A percentile compares a stretch with the other conserved stretches of the same genome.
phyloP scores from a whole-genome alignment of 108 stramenopile species.

The Schizochytrium sp. region DNA sequence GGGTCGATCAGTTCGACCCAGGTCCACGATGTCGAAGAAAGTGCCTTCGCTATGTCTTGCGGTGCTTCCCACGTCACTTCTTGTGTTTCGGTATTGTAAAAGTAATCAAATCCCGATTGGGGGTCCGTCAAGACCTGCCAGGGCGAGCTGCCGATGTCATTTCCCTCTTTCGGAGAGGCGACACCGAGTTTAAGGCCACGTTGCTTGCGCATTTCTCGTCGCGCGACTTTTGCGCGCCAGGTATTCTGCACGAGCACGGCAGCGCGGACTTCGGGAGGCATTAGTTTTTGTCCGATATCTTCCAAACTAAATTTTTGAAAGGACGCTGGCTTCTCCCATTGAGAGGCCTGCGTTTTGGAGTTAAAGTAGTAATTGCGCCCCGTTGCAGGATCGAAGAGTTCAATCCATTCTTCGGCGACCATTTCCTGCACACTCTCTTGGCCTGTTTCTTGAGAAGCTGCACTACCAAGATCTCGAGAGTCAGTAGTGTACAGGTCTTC shows the following conservation, averaged over 20 bases:
- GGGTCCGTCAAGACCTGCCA: neutral
- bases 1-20: neutral
- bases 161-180: no score
- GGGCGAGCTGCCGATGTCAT: neutral
- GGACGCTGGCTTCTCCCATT: neutral
- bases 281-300: neutral
- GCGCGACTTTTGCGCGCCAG: neutral
- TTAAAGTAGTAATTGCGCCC: neutral
- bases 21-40: neutral
- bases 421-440: neutral
- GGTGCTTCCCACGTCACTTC: neutral
- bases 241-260: neutral
- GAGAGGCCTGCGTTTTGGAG: neutral
- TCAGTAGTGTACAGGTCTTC: neutral
- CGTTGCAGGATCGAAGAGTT: neutral
- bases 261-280: neutral
- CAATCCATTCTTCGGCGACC: neutral
- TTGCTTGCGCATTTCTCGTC: neutral
- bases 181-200: neutral
- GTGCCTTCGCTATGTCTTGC: neutral
- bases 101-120: neutral
- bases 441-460: neutral
- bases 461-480: neutral
- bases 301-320: neutral
- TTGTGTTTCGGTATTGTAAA: neutral